Base-by-base conservation (phyloP, 495 filamentous ascomycete species). In the Trypethelium eluteriae region DNA sequence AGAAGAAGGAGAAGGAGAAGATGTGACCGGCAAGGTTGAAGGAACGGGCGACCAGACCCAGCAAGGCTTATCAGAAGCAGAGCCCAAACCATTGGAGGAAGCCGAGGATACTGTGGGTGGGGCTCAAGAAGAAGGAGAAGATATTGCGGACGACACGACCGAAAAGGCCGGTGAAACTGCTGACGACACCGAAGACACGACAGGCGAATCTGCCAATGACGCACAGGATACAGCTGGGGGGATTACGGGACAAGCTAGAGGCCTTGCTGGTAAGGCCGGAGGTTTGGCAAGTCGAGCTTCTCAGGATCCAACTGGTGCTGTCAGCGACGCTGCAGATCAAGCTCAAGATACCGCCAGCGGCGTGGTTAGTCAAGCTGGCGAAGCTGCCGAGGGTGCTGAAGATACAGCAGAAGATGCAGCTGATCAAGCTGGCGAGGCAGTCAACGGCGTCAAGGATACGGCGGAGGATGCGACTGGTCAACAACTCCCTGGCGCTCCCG, bases 391-490 rank as follows among this genome's bases (percentile, higher is more conserved):
- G 46, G 68, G 66, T 2, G 69, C 67, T 1, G 72, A 81, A 62
- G 73, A 73, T 25, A 74, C 71, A 2, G 70, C 71, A 10, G 73
- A 78, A 2, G 73, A 72, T 11, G 63, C 74, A 12, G 76, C 79
- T 12, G 75, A 75, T 5, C 77, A 84, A 38, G 79, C 80, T 7
- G 74, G 74, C 9, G 76, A 82, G 34, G 79, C 79, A 36, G 70
- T 78, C 14, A 79, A 79, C 25, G 66, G 77, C 36, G 75, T 41
- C 59, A 79, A 63, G 63, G 76, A 83, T 71, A 67, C 74, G 36
- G 71, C 67, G 25, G 69, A 75, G 9, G 69, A 76, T 44, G 70
- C 72, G 1, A 62, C 39, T 2, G 62, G 47, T 12, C 44, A 66
- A 1, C 65, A 75, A 32, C 71, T 78, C 2, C 75, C 78, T 32